Conservation (phyloP, 176 grass and related monocot genomes). For the Tillandsia leiboldiana region DNA sequence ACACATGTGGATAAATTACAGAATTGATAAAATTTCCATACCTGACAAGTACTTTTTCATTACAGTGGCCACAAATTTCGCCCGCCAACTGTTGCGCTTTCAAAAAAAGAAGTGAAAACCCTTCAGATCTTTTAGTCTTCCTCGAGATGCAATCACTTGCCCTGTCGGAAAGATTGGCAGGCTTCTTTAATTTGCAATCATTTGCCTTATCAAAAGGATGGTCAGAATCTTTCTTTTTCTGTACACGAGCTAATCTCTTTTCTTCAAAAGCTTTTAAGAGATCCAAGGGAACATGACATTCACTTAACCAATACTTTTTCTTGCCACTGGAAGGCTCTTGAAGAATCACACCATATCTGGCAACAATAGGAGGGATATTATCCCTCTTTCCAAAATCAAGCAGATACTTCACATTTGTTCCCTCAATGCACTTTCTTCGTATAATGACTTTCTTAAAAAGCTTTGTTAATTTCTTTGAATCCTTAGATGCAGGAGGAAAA, state of each 20-base stretch:
- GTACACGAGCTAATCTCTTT: slow-evolving; percentile 49
- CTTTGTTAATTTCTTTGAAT: slow-evolving; percentile 66
- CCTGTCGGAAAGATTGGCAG: slow-evolving; percentile 32
- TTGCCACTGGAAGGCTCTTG: slow-evolving; percentile 71
- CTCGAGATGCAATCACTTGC: slow-evolving; percentile 11
- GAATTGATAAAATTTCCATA: slow-evolving; percentile 24
- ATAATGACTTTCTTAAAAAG: slow-evolving; percentile 97
- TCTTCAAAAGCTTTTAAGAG: slow-evolving; percentile 85
- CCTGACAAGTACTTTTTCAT: slow-evolving; percentile 55
- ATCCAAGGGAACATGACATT: slow-evolving; percentile 64
- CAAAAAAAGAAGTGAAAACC: slow-evolving; percentile 53
- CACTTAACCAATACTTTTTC: slow-evolving; percentile 88
- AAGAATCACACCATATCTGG: slow-evolving; percentile 68
- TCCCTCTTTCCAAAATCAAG: slow-evolving; percentile 96
- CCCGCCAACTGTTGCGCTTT: slow-evolving; percentile 49
- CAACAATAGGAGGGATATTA: slow-evolving; percentile 75
- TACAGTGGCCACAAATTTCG: slow-evolving; percentile 65
- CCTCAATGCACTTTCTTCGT: slow-evolving; percentile 54
- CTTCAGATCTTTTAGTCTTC: slow-evolving; percentile 33
- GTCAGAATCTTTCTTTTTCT: slow-evolving; percentile 65
- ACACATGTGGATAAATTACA: background rate
- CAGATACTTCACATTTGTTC: slow-evolving; percentile 62
- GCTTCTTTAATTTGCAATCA: slow-evolving; percentile 20
- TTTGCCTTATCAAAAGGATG: slow-evolving; percentile 1
- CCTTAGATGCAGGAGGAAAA: slow-evolving; percentile 55